Evolutionary conservation across 2,329 filamentous ascomycete genomes (phyloP), one percentile per base, ranked within the genome.

Genomic region (Daldinia eschscholtzii): DNA sequence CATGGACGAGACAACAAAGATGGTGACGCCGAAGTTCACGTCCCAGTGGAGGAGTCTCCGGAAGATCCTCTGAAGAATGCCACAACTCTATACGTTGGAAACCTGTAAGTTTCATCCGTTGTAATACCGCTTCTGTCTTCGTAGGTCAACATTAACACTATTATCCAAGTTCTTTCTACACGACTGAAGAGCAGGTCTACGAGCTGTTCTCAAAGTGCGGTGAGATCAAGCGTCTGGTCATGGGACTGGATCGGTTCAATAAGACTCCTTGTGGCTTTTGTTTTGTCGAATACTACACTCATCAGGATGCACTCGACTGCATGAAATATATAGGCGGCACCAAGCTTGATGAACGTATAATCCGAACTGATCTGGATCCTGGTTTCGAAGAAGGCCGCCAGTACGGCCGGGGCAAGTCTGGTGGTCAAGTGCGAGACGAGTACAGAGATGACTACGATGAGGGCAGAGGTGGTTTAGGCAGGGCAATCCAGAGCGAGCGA

Each of bases 181-280:
- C 96, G 26, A 99, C 96, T 64, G 96, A 99, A 80, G 96, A 99
- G 83, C 96, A 99, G 80, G 97, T 99, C 67, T 95, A 98, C 81
- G 95, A 98, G 82, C 89, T 98, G 55, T 98, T 98, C 81, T 90
- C 92, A 67, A 97, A 97, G 86, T 95, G 94, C 81, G 96, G 96
- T 76, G 96, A 98, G 84, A 97, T 99, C 83, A 99, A 99, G 83
- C 93, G 96, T 30, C 89, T 99, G 55, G 89, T 99, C 72, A 99
- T 99, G 96, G 96, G 96, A 57, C 89, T 99, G 59, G 96, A 99
- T 80, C 92, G 96, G 65, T 97, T 96, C 85, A 92, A 92, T 81
- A 99, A 99, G 85, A 99, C 96, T 0, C 96, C 96, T 1, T 99
- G 96, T 81, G 96, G 96, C 44, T 99, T 99, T 86, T 99, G 96